Percentiles rank a stretch among this genome's conserved stretches.
phyloP scores from a whole-genome alignment of 148 eudicot genomes.

The Simmondsia chinensis region DNA sequence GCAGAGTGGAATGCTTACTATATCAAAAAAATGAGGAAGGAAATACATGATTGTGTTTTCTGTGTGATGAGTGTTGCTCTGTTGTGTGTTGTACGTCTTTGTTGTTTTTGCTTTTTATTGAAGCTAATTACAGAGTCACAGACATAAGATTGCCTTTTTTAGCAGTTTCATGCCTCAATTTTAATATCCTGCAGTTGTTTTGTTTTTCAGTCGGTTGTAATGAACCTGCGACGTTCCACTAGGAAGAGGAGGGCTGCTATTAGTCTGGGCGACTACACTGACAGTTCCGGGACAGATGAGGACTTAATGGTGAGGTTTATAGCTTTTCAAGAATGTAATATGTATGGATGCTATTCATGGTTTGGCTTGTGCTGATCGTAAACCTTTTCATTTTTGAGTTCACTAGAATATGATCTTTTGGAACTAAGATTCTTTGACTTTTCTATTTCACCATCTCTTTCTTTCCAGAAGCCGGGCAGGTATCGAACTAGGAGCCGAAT shows the following conservation, averaged over 20 bases:
- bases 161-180: slow-evolving; percentile 4
- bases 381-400: slow-evolving; percentile 8
- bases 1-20: too few relatives aligned
- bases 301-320: slow-evolving; percentile 74
- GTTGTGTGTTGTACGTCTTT: too few relatives aligned
- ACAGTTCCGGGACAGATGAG: slow-evolving; percentile 86
- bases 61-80: too few relatives aligned
- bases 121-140: too few relatives aligned
- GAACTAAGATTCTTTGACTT: slow-evolving; percentile 10
- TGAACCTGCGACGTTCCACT: slow-evolving; percentile 90
- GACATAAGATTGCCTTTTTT: not conserved
- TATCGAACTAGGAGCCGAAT: slow-evolving; percentile 60
- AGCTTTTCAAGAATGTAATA: slow-evolving; percentile 3
- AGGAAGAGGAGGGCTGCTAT: slow-evolving; percentile 77
- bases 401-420: slow-evolving; percentile 1
- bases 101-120: not conserved
- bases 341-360: slow-evolving; percentile 6
- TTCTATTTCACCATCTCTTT: slow-evolving; percentile 1
- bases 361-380: slow-evolving; percentile 6
- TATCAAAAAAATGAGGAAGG: too few relatives aligned
- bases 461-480: slow-evolving; percentile 49
- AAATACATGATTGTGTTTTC: too few relatives aligned
- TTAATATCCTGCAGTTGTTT: slow-evolving; percentile 3
- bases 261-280: slow-evolving; percentile 67
- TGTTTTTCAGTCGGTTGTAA: slow-evolving; percentile 50